phyloP scores from a whole-genome alignment of 352 stramenopile species.

The Phytophthora pini region DNA sequence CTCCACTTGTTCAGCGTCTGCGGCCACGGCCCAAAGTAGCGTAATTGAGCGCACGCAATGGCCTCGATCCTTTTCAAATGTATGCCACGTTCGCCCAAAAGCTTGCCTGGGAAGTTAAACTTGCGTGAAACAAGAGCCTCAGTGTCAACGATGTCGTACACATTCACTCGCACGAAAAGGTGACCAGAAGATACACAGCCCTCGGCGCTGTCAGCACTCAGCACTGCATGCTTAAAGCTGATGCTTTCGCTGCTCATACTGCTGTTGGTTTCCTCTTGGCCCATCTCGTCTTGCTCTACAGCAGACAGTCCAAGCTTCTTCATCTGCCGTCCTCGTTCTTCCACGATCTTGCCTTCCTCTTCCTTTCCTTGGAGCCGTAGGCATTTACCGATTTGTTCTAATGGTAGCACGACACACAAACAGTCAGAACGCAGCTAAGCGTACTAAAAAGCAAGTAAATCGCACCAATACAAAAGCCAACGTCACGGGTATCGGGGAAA shows the following conservation, averaged over 20 bases:
- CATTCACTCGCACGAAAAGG: conserved; percentile 38
- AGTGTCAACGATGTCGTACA: conserved; percentile 45
- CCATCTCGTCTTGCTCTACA: conserved; percentile 40
- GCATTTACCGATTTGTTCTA: conserved; percentile 88
- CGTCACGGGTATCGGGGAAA: conserved; percentile 75
- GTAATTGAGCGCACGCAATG: conserved; percentile 59
- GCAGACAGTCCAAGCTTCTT: conserved; percentile 60
- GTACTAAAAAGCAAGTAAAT: background rate
- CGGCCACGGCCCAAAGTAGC: conserved; percentile 56
- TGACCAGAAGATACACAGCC: conserved; percentile 33
- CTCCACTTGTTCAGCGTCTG: conserved; percentile 32
- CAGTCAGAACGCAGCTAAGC: background rate
- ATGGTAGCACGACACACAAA: background rate
- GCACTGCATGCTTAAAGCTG: conserved; percentile 33
- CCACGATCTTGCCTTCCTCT: conserved; percentile 62
- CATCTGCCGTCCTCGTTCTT: conserved; percentile 67
- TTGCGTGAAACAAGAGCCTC: conserved; percentile 55
- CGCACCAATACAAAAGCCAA: conserved; percentile 80
- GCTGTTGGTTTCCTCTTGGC: conserved; percentile 23
- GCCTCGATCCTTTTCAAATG: conserved; percentile 71
- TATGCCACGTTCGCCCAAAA: conserved; percentile 69
- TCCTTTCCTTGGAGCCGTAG: conserved; percentile 61
- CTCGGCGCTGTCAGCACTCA: conserved; percentile 31
- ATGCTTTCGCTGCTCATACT: conserved; percentile 27
- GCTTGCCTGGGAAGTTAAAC: conserved; percentile 71